A percentile compares a stretch with the other conserved stretches of the same genome.
These are phyloP conservation scores for Rehmannia glutinosa DNA, from an alignment of 257 asterid species.

Conservation along the genomic window DNA sequence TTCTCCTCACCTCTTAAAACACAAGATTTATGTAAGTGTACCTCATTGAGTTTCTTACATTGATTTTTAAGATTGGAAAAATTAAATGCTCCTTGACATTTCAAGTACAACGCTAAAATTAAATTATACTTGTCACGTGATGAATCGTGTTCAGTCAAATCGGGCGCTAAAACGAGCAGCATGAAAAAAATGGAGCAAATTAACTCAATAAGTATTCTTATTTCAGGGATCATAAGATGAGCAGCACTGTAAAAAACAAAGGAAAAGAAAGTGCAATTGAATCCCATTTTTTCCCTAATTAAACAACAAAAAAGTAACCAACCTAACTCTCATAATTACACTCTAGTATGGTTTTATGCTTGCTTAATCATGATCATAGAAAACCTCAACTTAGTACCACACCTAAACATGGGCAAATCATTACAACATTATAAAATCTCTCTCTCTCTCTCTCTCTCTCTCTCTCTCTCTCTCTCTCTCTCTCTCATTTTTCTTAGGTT, in stretches of 20 bases:
- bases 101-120: neutral
- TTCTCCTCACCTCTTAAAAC: no score
- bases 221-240: neutral
- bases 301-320: neutral
- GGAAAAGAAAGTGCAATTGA: neutral
- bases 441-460: no score
- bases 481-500: no score
- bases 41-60: no score
- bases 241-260: neutral
- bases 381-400: neutral
- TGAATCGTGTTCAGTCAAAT: neutral
- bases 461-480: no score
- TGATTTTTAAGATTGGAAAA: no score
- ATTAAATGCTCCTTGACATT: no score
- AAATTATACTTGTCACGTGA: neutral
- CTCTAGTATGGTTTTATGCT: no score
- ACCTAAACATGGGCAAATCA: slow-evolving; percentile 2
- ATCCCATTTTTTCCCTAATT: neutral
- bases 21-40: no score
- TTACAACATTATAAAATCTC: neutral
- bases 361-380: neutral
- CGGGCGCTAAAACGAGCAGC: neutral
- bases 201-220: neutral
- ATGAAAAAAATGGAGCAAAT: neutral
- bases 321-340: no score